Base-by-base conservation (phyloP, 345 rosid genomes). In the Noccaea bulbosa region DNA sequence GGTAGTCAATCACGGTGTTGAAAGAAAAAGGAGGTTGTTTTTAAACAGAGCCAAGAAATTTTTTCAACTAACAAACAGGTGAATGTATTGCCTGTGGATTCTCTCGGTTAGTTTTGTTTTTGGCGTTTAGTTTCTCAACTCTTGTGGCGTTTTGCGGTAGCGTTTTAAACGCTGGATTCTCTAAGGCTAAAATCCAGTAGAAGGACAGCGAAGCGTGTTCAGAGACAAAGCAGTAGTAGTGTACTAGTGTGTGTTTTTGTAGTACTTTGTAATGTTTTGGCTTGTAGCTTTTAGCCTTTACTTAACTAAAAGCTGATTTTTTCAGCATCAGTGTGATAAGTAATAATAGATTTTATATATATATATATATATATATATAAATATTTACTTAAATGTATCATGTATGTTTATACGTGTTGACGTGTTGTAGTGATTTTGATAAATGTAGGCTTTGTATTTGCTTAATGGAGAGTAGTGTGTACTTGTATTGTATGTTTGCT, bases 61-160 rank as follows among this genome's bases (percentile, higher is more conserved):
- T 57, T 20, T 65, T 48, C 37, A 50, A 57, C 77, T 73, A 65
- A 73, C 71, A 73, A 57, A 73, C 71, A 48, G 77, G 77, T 41
- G 71, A 65, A 38, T 47, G 32, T 63, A 43, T 62, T 43, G 51
- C 57, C 43, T 63, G 76, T 72, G 70, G 49, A 7, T 55, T 64
- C 41, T 12, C 65, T 65, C 45, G 27, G 35, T 52, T 62, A 60
- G 68, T 52, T 53, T 45, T 51, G 33, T 11, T 43, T 3, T 17
- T 60, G 12, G 62, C 62, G 37, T 55, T 27, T 52, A 45, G 70
- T 54, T 16, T 57, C 17, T 27, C 1, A 44, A 34, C 37, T 48
- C 51, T 20, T 20, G 45, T 70, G 50, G 64, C 24, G 41, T 52
- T 48, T 58, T 70, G 27, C 47, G 47, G 33, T 33, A 35, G 52